Base-by-base conservation (phyloP, 2,329 filamentous ascomycete genomes). In the Aspergillus amoenus region DNA sequence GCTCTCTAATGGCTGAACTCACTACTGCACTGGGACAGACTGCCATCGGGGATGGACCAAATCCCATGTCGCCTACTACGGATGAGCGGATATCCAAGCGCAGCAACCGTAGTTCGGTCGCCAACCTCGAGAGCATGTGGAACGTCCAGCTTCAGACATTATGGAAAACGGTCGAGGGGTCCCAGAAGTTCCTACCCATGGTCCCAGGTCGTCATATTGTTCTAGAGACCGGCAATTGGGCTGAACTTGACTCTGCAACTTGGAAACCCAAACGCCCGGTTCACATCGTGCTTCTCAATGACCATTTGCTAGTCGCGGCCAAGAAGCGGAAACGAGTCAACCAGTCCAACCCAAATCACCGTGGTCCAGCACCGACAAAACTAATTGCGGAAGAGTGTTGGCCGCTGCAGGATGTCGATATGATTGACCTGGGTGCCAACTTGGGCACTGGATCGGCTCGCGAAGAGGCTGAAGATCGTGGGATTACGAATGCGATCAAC, bases 121-220 rank as follows among this genome's bases (percentile, higher is more conserved):
- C 86, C 39, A 88, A 88, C 64, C 75, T 89, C 11, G 86, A 88
- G 66, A 86, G 84, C 34, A 82, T 89, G 74, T 88, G 86, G 82
- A 87, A 81, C 61, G 81, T 82, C 3, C 86, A 89, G 64, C 72
- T 89, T 37, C 86, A 95, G 74, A 88, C 91, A 22, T 79, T 99
- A 45, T 99, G 94, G 86, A 97, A 97, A 78, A 90, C 89, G 43
- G 91, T 99, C n/a, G 94, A 97, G 73, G 93, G 93, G 1, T 96
- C 93, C 9, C 94, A 99, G 69, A 97, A 97, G 73, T 99, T 96
- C 69, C 79, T 99, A 11, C 94, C 94, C 13, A 94, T 93, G 54
- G 84, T 92, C 18, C 86, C 90, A 18, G 93, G 93, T n/a, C 88
- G 94, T 40, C 95, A 97, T 71, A 92, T 99, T 45, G 86, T 97